Evolutionary conservation across 2,329 filamentous ascomycete species (phyloP), one percentile per base, ranked within the genome.

Genomic region (Ophiostoma ips): DNA sequence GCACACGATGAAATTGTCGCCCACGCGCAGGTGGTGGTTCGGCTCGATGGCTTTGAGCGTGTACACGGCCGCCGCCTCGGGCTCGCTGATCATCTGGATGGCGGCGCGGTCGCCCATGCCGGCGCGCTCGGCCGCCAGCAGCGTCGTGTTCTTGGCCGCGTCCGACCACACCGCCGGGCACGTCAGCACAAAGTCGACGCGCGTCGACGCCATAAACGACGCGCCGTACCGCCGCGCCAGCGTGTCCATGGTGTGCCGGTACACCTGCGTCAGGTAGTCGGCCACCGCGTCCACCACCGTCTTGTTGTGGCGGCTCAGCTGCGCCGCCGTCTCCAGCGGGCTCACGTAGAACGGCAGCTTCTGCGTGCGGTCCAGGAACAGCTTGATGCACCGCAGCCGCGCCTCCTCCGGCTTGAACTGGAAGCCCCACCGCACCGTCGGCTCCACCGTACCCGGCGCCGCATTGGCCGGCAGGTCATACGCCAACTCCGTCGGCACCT

Each of bases 121-220:
- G 0, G 85, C 86, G 52, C 79, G 71, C 66, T 88, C 82, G 11
- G 85, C 85, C 6, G 85, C 86, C 60, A 84, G 77, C 46, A 88
- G 65, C 2, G 85, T 90, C 6, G 84, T 84, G 62, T 87, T 85
- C 67, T 89, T 90, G n/a, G 85, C 86, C 0, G 83, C 77, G 62
- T 92, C 86, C 21, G 80, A 86, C 86, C 86, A 92, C 8, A 90
- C 84, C 8, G 86, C 86, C 8, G 86, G 86, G 48, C 84, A 86
- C 1, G 85, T 90, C 50, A 92, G 70, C 46, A 90, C 83, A 58
- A 86, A 89, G 54, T 89, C 80, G 36, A 87, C 79, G 58, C 79
- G 80, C 5, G 84, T 88, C 8, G 76, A 78, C 7, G 76, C 75
- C 79, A 89, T 86, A 59, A 90, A 89, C 0, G 79, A 80, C 64